Percentiles rank a stretch among this genome's conserved stretches.
These are phyloP conservation scores for Nicotiana obtusifolia DNA, from an alignment of 257 asterid genomes.

Conservation along the genomic window DNA sequence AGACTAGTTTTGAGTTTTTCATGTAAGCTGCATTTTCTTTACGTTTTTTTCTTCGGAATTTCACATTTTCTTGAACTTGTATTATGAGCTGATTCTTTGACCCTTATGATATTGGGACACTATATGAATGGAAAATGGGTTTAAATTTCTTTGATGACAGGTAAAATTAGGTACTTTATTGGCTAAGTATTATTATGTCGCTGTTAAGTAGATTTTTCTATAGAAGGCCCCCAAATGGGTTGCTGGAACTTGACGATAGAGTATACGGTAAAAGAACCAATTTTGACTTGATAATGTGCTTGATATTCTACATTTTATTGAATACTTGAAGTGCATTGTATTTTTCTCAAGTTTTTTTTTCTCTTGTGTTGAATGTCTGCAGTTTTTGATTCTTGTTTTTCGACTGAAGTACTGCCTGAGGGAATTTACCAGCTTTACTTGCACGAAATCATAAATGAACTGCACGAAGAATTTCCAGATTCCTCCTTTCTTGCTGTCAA, in stretches of 20 bases:
- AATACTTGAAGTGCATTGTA: neutral
- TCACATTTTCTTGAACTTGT: neutral
- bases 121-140: neutral
- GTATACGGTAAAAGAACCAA: slow-evolving; percentile 61
- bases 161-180: slow-evolving; percentile 19
- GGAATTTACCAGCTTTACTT: slow-evolving; percentile 86
- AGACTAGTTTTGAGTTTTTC: neutral
- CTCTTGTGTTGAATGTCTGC: slow-evolving; percentile 28
- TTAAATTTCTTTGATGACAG: neutral
- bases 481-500: slow-evolving; percentile 90
- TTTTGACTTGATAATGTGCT: neutral
- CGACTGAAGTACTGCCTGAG: slow-evolving; percentile 90
- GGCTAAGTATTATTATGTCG: slow-evolving; percentile 57
- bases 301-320: slow-evolving; percentile 1
- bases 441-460: slow-evolving; percentile 78
- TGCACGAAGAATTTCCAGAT: slow-evolving; percentile 84
- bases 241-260: slow-evolving; percentile 83
- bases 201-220: slow-evolving; percentile 88
- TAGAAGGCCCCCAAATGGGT: slow-evolving; percentile 95
- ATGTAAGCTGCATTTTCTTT: neutral
- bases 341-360: slow-evolving; percentile 13
- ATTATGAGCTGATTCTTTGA: neutral
- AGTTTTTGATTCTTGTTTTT: slow-evolving; percentile 97
- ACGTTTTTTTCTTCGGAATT: neutral
- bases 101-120: neutral